Evolutionary conservation across 805 yeast species (phyloP).

Genomic region (Pichia rugopelliculosa): DNA sequence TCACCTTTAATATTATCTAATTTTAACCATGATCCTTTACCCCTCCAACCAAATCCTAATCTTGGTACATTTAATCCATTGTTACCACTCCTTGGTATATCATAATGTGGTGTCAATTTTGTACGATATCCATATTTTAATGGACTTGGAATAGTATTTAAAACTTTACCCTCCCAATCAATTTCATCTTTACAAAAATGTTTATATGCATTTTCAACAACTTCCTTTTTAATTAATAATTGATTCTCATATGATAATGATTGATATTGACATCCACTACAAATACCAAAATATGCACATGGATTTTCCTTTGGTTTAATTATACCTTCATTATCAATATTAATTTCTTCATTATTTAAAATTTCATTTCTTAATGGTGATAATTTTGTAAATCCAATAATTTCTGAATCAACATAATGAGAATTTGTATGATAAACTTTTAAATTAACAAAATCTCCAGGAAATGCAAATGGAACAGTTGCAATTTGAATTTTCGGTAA

Average conservation of each 20-base stretch:
- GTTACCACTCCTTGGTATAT: conserved; percentile 15
- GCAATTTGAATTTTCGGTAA: conserved; percentile 45
- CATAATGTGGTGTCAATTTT: conserved; percentile 92
- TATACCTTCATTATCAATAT: conserved; percentile 35
- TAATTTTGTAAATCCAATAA: conserved; percentile 36
- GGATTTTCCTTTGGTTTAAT: conserved; percentile 36
- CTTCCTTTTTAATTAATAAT: conserved; percentile 60
- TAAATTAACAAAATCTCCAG: conserved; percentile 72
- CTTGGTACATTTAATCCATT: conserved; percentile 40
- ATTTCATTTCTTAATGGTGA: conserved; percentile 22
- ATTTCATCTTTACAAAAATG: conserved; percentile 41
- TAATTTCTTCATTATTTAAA: conserved; percentile 15
- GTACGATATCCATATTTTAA: conserved; percentile 73
- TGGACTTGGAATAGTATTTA: conserved; percentile 54
- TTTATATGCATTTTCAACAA: conserved; percentile 74
- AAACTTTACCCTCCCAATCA: conserved; percentile 33
- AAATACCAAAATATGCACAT: conserved; percentile 82
- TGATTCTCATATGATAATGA: conserved; percentile 67
- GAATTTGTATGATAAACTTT: conserved; percentile 76
- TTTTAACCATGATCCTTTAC: conserved; percentile 52
- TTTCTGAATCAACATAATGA: conserved; percentile 64
- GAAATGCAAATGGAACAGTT: conserved; percentile 78
- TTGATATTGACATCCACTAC: conserved; percentile 95
- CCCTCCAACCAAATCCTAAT: conserved; percentile 85
- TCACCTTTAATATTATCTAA: conserved; percentile 4